Percentiles rank a stretch among this genome's conserved stretches.
Evolutionary conservation across 805 yeast species (phyloP).

Genomic region (Debaryomyces castellii): DNA sequence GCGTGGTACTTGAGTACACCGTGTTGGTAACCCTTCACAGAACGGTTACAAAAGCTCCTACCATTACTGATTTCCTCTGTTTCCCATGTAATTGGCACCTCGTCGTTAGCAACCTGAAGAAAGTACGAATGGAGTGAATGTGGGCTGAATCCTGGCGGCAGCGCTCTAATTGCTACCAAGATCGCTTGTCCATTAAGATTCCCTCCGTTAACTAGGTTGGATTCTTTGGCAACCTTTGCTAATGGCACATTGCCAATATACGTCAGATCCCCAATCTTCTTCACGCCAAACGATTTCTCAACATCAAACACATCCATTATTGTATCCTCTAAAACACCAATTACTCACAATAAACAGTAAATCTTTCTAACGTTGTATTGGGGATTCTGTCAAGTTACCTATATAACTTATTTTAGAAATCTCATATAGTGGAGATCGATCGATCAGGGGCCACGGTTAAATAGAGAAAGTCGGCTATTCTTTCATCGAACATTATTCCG

Average conservation of each 20-base stretch:
- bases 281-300: constrained; percentile 18
- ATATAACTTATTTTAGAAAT: not conserved
- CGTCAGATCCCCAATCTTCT: constrained; percentile 9
- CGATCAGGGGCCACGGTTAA: not conserved
- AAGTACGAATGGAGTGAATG: constrained; percentile 36
- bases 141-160: constrained; percentile 31
- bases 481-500: not conserved
- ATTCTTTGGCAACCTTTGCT: constrained; percentile 20
- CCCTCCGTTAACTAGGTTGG: constrained; percentile 35
- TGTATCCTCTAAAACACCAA: no score
- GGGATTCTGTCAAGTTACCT: not conserved
- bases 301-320: constrained; percentile 8
- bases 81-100: constrained; percentile 24
- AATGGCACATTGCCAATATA: constrained; percentile 21
- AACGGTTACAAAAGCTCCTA: constrained; percentile 33
- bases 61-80: constrained; percentile 35
- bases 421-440: not conserved
- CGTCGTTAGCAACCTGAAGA: constrained; percentile 18
- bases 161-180: constrained; percentile 27
- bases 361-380: no score
- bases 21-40: constrained; percentile 24
- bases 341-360: no score
- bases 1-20: constrained; percentile 26
- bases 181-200: constrained; percentile 35
- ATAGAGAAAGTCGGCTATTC: not conserved